Evolutionary conservation across 2,329 filamentous ascomycete species (phyloP).

Genomic region (Myriosclerotinia duriaeana): DNA sequence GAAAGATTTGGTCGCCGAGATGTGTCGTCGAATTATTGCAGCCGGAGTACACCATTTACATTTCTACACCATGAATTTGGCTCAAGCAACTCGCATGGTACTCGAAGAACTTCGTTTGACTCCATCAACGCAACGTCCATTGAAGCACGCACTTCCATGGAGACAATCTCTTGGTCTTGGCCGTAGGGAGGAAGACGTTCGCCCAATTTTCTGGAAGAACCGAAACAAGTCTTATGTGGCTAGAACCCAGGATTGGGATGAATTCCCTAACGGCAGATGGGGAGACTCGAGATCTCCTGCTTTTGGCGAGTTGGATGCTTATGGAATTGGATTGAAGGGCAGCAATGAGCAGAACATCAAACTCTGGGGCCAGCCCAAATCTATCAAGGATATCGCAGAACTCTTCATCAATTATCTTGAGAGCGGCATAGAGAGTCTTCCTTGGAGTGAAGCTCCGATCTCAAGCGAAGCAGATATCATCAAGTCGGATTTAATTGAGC

Average conservation of each 20-base stretch:
- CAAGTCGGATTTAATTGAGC: constrained; percentile 69
- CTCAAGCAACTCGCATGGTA: constrained; percentile 89
- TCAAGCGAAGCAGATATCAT: constrained; percentile 79
- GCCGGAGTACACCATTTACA: constrained; percentile 85
- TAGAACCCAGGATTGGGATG: constrained; percentile 97
- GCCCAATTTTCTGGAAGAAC: constrained; percentile 98
- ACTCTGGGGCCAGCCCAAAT: constrained; percentile 85
- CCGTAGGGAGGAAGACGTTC: constrained; percentile 88
- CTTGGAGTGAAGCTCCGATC: constrained; percentile 92
- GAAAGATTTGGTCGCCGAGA: constrained; percentile 79
- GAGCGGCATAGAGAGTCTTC: constrained; percentile 76
- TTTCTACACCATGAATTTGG: constrained; percentile 99
- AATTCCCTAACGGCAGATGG: constrained; percentile 98
- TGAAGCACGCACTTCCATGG: constrained; percentile 93
- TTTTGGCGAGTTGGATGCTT: constrained; percentile 91
- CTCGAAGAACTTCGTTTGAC: constrained; percentile 84
- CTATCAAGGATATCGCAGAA: constrained; percentile 74
- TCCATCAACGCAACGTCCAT: constrained; percentile 72
- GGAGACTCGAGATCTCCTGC: constrained; percentile 94
- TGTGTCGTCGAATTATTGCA: constrained; percentile 83
- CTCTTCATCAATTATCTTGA: constrained; percentile 85
- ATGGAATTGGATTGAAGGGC: constrained; percentile 89
- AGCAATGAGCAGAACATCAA: constrained; percentile 95
- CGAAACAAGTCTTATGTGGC: constrained; percentile 93
- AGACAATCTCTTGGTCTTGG: constrained; percentile 89